phyloP scores from a whole-genome alignment of 805 yeast genomes.

The Candida succiphila region DNA sequence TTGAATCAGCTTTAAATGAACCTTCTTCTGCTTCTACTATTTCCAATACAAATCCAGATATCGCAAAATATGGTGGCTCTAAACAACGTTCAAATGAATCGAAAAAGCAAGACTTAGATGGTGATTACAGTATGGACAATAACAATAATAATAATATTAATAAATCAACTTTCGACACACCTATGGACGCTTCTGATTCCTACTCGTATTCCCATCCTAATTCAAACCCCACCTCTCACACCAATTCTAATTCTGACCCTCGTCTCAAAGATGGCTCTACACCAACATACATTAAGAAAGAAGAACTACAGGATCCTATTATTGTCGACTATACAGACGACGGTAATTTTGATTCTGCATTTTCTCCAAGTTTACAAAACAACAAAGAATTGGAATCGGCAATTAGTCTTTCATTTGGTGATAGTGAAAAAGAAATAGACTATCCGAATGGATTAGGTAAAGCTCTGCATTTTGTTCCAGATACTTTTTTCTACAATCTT shows the following conservation, averaged over 20 bases:
- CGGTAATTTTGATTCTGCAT: not conserved
- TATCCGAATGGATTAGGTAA: not conserved
- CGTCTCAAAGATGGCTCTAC: no score
- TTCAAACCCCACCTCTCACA: no score
- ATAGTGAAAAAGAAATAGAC: slow-evolving; percentile 5
- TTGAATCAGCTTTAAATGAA: slow-evolving; percentile 11
- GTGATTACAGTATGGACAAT: not conserved
- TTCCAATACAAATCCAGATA: not conserved
- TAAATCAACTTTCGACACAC: not conserved
- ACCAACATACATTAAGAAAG: no score
- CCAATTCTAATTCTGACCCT: no score
- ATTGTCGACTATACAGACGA: not conserved
- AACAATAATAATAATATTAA: no score
- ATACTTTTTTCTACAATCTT: slow-evolving; percentile 1
- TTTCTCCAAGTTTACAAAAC: not conserved
- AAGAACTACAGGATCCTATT: not conserved
- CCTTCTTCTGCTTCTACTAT: not conserved
- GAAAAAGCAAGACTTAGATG: not conserved
- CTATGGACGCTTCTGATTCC: not conserved
- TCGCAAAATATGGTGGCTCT: no score
- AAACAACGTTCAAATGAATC: not conserved
- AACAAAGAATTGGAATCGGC: slow-evolving; percentile 11
- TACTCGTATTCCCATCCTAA: no score
- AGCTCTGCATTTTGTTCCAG: not conserved
- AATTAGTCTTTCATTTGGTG: slow-evolving; percentile 18